A percentile compares a stretch with the other conserved stretches of the same genome.
These are phyloP conservation scores for Malus hybrid DNA, from an alignment of 331 rosid species.

Conservation along the genomic window DNA sequence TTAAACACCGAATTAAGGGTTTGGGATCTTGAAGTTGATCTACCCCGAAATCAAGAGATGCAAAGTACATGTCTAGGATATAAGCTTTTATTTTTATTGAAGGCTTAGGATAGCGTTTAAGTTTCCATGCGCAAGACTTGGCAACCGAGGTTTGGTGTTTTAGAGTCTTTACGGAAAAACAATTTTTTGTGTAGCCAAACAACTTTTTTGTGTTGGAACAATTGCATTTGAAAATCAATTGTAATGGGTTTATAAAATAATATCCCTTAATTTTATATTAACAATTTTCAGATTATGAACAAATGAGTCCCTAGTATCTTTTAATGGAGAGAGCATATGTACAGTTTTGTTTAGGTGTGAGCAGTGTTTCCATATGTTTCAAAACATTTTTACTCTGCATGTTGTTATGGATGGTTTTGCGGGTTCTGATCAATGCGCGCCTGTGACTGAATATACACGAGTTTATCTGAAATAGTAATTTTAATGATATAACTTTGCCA, in stretches of 20 bases:
- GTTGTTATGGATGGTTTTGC: neutral
- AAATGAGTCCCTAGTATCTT: neutral
- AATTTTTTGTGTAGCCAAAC: neutral
- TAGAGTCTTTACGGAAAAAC: neutral
- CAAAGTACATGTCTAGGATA: neutral
- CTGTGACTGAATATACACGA: constrained; percentile 15
- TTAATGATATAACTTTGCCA: constrained; percentile 21
- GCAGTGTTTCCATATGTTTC: neutral
- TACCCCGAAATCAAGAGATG: neutral
- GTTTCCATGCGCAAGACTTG: neutral
- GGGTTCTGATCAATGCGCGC: constrained; percentile 1
- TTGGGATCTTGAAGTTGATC: neutral
- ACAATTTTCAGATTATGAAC: neutral
- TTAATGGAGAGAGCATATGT: neutral
- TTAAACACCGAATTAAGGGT: neutral
- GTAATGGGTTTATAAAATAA: neutral
- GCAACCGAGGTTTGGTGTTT: neutral
- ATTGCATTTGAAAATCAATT: neutral
- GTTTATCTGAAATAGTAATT: constrained; percentile 27
- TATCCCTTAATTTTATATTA: neutral
- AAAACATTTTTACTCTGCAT: neutral
- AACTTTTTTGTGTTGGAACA: neutral
- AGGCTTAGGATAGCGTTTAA: neutral
- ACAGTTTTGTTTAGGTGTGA: neutral
- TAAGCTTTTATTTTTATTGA: neutral